Base-by-base conservation (phyloP, 2,329 filamentous ascomycete genomes). In the Diaporthe capsici region DNA sequence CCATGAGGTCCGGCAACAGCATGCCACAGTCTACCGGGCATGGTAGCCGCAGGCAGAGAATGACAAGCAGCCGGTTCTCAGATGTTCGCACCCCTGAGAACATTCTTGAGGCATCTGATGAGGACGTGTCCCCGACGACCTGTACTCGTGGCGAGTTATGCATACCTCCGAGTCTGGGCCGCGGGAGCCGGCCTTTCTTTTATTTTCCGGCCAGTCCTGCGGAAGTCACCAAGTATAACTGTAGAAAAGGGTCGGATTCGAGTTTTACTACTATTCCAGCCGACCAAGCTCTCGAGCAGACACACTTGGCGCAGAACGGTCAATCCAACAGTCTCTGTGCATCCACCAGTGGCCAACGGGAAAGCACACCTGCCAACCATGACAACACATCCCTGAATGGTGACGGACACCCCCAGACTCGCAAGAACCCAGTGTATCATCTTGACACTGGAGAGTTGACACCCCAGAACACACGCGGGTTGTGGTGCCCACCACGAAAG, bases 51-150 rank as follows among this genome's bases (percentile, higher is more conserved):
- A 55, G 63, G 22, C 55, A 58, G 42, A 49, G 72, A 37, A 71
- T 61, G n/a, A 63, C 72, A 17, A 71, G 72, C 63, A 71, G 63
- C 31, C n/a, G 61, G 8, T 37, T 71, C n/a, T 71, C 72, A 20
- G 72, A 71, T 10, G 61, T 74, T 3, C 58, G 22, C 61, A 51
- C 61, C 1, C 49, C 61, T n/a, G 72, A 53, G 39, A 57, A 67
- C 5, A 74, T 61, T 31, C n/a, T 37, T 13, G 72, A 55, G 39
- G 53, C 47, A 22, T 42, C 53, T 44, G 63, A 71, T 1, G 42
- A 74, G 15, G 63, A 61, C 22, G 10, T 25, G 2, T 71, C 31
- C 4, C 10, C 17, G 12, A 6, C n/a, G 5, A 53, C n/a, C 2
- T 58, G 42, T 3, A 28, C 53, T n/a, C 9, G 9, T 25, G 34